A percentile compares a stretch with the other conserved stretches of the same genome.
Conservation (phyloP, 192 early-diverging fungal genomes). For the Podila clonocystis region DNA sequence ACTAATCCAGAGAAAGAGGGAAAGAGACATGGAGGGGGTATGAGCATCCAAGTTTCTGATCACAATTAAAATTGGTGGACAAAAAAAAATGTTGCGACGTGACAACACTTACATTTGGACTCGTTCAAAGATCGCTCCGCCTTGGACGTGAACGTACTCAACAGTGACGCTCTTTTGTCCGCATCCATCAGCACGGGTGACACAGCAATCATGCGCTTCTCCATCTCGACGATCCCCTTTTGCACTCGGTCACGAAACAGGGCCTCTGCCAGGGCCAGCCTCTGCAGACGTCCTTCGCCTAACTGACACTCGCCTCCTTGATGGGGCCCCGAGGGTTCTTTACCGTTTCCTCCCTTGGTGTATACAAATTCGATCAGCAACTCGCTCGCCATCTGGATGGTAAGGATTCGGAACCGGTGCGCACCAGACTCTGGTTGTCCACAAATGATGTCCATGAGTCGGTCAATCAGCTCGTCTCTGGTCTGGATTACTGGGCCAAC, state of each 20-base stretch:
- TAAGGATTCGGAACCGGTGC: conserved; percentile 31
- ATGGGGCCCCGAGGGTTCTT: conserved; percentile 3
- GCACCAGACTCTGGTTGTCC: conserved; percentile 37
- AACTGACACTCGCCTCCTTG: conserved; percentile 23
- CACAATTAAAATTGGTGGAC: background rate
- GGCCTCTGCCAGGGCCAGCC: conserved; percentile 30
- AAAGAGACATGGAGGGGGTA: too few relatives aligned
- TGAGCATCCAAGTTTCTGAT: too few relatives aligned
- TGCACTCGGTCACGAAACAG: conserved; percentile 22
- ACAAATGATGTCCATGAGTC: conserved; percentile 34
- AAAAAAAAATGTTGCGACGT: background rate
- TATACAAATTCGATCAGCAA: conserved; percentile 52
- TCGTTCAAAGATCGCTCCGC: conserved; percentile 39
- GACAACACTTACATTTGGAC: conserved; percentile 32
- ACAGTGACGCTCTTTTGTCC: background rate
- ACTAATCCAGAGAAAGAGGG: conserved; percentile 1
- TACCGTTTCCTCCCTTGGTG: conserved; percentile 27
- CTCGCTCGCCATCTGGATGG: conserved; percentile 51
- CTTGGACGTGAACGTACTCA: conserved; percentile 26
- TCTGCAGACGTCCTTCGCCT: conserved; percentile 22
- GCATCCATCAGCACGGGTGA: background rate
- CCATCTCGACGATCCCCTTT: conserved; percentile 28
- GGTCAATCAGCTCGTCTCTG: conserved; percentile 27
- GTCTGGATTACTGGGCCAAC: conserved; percentile 17
- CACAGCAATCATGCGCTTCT: conserved; percentile 17